These are phyloP conservation scores for Cercospora brassicicola DNA, from an alignment of 2,329 filamentous ascomycete genomes.

Conservation along the genomic window DNA sequence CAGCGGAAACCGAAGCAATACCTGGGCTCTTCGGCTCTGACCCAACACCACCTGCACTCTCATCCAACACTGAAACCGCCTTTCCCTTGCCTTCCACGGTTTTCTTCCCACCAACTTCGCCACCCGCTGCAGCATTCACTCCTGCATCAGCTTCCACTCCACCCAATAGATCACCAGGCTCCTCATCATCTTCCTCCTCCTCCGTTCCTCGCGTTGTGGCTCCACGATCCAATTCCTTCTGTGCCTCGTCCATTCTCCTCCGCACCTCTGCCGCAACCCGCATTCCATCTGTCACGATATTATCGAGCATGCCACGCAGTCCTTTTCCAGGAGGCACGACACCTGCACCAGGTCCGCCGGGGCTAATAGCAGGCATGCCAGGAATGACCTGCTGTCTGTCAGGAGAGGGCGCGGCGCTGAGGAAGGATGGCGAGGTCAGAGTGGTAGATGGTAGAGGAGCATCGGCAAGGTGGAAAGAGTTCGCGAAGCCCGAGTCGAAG, in stretches of 20 bases:
- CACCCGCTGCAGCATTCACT: slow-evolving; percentile 8
- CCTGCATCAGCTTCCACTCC: slow-evolving; percentile 52
- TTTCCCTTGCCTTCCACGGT: slow-evolving; percentile 31
- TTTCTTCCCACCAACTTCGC: slow-evolving; percentile 16
- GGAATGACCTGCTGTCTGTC: slow-evolving; percentile 2
- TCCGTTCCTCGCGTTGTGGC: slow-evolving; percentile 56
- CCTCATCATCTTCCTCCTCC: slow-evolving; percentile 67
- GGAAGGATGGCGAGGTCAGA: slow-evolving; percentile 62
- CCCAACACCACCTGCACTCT: slow-evolving; percentile 8
- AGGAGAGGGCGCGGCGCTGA: slow-evolving; percentile 62
- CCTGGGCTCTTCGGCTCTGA: slow-evolving; percentile 10
- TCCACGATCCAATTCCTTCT: slow-evolving; percentile 84
- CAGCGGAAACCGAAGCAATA: not conserved
- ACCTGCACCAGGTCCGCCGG: slow-evolving; percentile 45
- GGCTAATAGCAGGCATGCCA: slow-evolving; percentile 29
- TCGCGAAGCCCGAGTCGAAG: slow-evolving; percentile 92
- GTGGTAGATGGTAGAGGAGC: slow-evolving; percentile 51
- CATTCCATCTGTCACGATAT: slow-evolving; percentile 97
- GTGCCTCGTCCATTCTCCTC: slow-evolving; percentile 91
- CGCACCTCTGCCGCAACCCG: slow-evolving; percentile 90
- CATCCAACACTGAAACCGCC: slow-evolving; percentile 22
- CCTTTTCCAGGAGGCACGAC: slow-evolving; percentile 69
- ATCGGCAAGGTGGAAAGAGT: slow-evolving; percentile 85
- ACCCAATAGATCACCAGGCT: slow-evolving; percentile 56
- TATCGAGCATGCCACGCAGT: slow-evolving; percentile 88